Evolutionary conservation across 169 alveolate species (phyloP), one percentile per base, ranked within the genome.

Genomic region (Prorocentrum cordatum): DNA sequence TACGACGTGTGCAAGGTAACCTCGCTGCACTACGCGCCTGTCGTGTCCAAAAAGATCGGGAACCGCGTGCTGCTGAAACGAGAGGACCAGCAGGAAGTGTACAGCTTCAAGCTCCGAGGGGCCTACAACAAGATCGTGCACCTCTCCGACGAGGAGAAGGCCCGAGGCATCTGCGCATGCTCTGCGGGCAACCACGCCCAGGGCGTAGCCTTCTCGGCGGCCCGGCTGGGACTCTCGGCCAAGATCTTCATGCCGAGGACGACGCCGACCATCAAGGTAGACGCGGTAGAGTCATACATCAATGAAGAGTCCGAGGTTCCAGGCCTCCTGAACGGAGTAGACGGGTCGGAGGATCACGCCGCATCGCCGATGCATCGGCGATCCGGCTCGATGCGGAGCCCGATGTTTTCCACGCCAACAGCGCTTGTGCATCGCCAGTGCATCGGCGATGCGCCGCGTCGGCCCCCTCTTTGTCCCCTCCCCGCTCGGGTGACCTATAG

Each of bases 151-250:
- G 83, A 87, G 67, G 91, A 80, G 32, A 33, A 84, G 33, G 67
- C 75, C 27, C 73, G 68, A 26, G 93, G 93, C 14, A 87, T 93
- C 0, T 61, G 79, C 24, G 85, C 92, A 80, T 62, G 92, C 27
- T 72, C 92, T 64, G 94, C 94, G 16, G 94, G 94, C n/a, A 93
- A 93, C 77, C 95, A 93, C 39, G 95, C 95, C 39, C 91, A 93
- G 92, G 95, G 95, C 31, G 95, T 93, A 12, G 95, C 95, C n/a
- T 93, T 77, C 83, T 88, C 92, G 12, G 93, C 94, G 18, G 45
- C 73, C 27, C 62, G 71, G 45, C 68, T 92, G 72, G 80, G 87
- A 32, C 33, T 92, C 12, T 89, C 93, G 89, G 89, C 89, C 2
- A 87, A 91, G 64, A 92, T 92, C 61, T 93, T 82, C 79, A 93